Conservation (phyloP, 371 early-diverging fungal species). For the Rhizomucor miehei region DNA sequence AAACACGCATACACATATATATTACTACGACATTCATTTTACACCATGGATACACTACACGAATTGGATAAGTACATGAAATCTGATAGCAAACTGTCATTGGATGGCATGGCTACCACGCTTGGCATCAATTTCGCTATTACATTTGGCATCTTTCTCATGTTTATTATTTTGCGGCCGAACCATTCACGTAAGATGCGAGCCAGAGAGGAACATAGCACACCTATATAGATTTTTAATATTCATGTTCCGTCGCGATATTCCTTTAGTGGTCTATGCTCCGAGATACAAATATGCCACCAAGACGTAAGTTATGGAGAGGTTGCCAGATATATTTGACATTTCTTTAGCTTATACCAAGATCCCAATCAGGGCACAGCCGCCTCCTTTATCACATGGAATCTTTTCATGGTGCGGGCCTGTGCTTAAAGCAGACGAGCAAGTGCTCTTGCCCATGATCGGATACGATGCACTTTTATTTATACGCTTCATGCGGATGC, state of each 20-base stretch:
- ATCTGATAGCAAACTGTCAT: slow-evolving; percentile 19
- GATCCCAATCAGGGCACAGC: slow-evolving; percentile 34
- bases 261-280: slow-evolving; percentile 45
- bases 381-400: slow-evolving; percentile 56
- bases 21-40: too few species aligned
- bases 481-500: slow-evolving; percentile 69
- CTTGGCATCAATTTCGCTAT: slow-evolving; percentile 48
- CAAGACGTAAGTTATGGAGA: slow-evolving; percentile 31
- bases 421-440: slow-evolving; percentile 49
- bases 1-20: too few species aligned
- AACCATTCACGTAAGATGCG: slow-evolving; percentile 48
- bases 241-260: neutral
- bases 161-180: slow-evolving; percentile 45
- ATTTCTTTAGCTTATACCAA: too few species aligned
- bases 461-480: slow-evolving; percentile 80
- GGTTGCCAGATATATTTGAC: too few species aligned
- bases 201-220: too few species aligned
- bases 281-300: slow-evolving; percentile 45
- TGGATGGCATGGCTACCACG: slow-evolving; percentile 44
- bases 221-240: neutral
- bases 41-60: slow-evolving; percentile 6
- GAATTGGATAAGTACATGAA: slow-evolving; percentile 9
- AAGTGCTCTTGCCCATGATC: slow-evolving; percentile 58
- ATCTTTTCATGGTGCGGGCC: slow-evolving; percentile 68
- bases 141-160: slow-evolving; percentile 41